Percentiles rank a stretch among this genome's conserved stretches.
Conservation (phyloP, 768 basidiomycete species). For the Lenzites betulinus region DNA sequence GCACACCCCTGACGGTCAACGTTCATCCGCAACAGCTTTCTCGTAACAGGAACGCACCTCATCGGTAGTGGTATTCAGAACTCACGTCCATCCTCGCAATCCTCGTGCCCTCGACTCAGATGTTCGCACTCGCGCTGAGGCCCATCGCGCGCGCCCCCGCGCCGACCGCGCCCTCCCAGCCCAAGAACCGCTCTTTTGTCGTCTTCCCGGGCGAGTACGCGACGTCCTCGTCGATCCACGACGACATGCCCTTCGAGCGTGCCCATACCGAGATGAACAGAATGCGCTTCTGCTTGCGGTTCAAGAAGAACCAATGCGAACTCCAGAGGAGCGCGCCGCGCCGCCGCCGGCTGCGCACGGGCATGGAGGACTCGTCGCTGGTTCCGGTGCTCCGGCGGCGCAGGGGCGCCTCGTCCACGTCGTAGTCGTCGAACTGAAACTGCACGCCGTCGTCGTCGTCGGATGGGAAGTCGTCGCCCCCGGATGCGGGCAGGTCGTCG, state of each 20-base stretch:
- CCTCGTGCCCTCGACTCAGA: neutral
- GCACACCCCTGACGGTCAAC: no score
- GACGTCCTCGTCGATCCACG: conserved; percentile 44
- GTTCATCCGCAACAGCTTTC: conserved; percentile 2
- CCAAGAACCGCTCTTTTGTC: conserved; percentile 64
- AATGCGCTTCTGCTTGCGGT: conserved; percentile 88
- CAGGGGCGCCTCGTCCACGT: conserved; percentile 54
- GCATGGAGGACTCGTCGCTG: conserved; percentile 26
- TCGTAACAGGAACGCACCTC: neutral
- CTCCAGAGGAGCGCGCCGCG: conserved; percentile 91
- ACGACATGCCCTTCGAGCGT: conserved; percentile 59
- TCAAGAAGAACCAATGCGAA: conserved; percentile 96
- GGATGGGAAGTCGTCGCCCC: conserved; percentile 64
- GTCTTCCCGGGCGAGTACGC: conserved; percentile 35
- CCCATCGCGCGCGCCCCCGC: conserved; percentile 85
- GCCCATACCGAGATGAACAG: conserved; percentile 94
- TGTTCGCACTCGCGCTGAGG: conserved; percentile 39
- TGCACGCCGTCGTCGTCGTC: conserved; percentile 64
- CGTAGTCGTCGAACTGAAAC: conserved; percentile 83
- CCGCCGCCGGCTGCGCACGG: conserved; percentile 44
- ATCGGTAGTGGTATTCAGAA: neutral
- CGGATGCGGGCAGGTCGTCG: conserved; percentile 66
- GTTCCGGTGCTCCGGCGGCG: conserved; percentile 32
- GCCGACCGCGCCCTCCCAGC: conserved; percentile 78
- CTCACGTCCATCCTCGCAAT: neutral